These are phyloP conservation scores for Entonaema liquescens DNA, from an alignment of 495 filamentous ascomycete genomes.

Conservation along the genomic window DNA sequence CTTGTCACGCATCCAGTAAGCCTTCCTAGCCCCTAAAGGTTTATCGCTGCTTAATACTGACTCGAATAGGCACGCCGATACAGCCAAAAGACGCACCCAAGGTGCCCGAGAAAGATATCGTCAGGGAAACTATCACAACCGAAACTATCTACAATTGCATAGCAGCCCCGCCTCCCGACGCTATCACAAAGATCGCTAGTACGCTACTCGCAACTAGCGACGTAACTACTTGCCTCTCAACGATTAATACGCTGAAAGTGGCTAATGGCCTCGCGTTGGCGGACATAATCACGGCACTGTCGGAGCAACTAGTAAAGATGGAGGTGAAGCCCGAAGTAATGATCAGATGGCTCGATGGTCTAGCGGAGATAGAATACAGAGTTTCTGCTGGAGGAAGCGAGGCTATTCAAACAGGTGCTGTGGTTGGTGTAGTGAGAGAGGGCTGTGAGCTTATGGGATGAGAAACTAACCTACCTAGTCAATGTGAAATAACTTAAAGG, in stretches of 20 bases:
- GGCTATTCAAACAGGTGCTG: constrained; percentile 85
- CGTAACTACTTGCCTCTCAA: constrained; percentile 84
- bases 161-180: constrained; percentile 89
- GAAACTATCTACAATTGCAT: constrained; percentile 97
- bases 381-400: constrained; percentile 91
- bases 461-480: constrained; percentile 18
- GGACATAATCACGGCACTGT: constrained; percentile 86
- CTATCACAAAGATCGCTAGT: constrained; percentile 83
- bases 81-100: constrained; percentile 70
- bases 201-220: constrained; percentile 85
- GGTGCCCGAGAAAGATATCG: constrained; percentile 63
- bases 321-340: constrained; percentile 89
- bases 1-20: constrained; percentile 91
- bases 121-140: constrained; percentile 86
- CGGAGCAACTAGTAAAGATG: constrained; percentile 80
- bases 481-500: background rate
- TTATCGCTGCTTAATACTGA: constrained; percentile 31
- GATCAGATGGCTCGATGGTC: constrained; percentile 88
- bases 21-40: constrained; percentile 15
- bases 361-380: constrained; percentile 92
- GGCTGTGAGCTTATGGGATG: constrained; percentile 77
- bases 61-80: constrained; percentile 68
- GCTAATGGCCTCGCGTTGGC: constrained; percentile 91
- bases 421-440: constrained; percentile 87
- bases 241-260: constrained; percentile 84